These are phyloP conservation scores for Cystobasidium tubakii DNA, from an alignment of 768 basidiomycete species.

Conservation along the genomic window DNA sequence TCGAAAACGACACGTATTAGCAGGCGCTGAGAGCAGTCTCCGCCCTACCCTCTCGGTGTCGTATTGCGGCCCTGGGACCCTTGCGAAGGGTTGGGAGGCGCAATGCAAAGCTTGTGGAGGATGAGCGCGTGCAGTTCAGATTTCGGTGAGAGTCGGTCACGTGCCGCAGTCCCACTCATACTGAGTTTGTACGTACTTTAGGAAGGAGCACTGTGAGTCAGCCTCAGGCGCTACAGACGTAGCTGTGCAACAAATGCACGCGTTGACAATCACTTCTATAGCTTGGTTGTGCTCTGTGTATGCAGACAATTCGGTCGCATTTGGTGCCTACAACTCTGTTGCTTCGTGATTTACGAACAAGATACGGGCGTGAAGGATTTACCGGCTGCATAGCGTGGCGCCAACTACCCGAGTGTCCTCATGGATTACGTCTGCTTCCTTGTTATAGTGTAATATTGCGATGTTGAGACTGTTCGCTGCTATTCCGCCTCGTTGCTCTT, in stretches of 20 bases:
- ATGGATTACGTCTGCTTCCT: no score
- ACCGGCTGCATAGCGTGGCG: no score
- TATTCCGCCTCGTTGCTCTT: no score
- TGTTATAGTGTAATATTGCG: no score
- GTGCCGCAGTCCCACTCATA: not conserved
- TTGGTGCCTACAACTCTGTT: no score
- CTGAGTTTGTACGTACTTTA: not conserved
- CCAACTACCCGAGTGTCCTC: no score
- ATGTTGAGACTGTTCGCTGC: no score
- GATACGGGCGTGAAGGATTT: no score
- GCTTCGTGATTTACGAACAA: no score
- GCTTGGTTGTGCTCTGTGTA: no score
- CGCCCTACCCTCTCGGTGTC: slow-evolving; percentile 67
- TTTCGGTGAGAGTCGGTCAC: slow-evolving; percentile 53
- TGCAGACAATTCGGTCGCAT: no score
- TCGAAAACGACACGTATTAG: slow-evolving; percentile 74
- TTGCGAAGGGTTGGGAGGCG: slow-evolving; percentile 71
- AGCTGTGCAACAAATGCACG: not conserved
- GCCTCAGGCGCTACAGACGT: not conserved
- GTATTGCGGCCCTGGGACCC: slow-evolving; percentile 54
- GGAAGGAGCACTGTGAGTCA: slow-evolving; percentile 33
- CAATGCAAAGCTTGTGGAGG: slow-evolving; percentile 60
- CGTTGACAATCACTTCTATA: no score
- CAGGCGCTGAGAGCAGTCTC: slow-evolving; percentile 68
- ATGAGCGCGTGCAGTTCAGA: slow-evolving; percentile 61